Conservation (phyloP, 176 grass and related monocot species). For the Paspalum notatum region DNA sequence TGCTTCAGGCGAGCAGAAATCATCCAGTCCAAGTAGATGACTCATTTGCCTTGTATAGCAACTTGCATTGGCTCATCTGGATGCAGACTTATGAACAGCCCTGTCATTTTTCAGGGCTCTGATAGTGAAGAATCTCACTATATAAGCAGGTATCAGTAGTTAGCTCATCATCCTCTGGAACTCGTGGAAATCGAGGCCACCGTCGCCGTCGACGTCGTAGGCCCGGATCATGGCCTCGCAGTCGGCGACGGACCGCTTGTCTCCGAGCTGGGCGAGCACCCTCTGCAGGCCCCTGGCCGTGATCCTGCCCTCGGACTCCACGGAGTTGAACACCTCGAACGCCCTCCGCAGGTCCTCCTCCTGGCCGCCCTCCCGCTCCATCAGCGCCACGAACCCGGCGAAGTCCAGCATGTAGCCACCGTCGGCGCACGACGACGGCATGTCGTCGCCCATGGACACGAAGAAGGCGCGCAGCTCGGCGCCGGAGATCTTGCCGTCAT, state of each 20-base stretch:
- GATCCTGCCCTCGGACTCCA: constrained; percentile 77
- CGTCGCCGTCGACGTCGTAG: constrained; percentile 88
- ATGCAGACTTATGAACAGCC: constrained; percentile 55
- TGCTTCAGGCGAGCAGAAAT: constrained; percentile 7
- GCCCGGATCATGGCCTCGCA: constrained; percentile 86
- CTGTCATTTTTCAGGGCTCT: background rate
- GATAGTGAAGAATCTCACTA: background rate
- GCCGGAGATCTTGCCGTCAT: constrained; percentile 79
- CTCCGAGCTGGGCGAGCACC: constrained; percentile 79
- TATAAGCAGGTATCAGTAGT: constrained; percentile 8
- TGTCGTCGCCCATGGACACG: constrained; percentile 76
- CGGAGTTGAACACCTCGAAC: constrained; percentile 92
- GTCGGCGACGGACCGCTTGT: constrained; percentile 69
- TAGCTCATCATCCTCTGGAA: constrained; percentile 95
- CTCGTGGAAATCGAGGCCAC: constrained; percentile 89
- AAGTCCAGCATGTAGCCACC: constrained; percentile 69
- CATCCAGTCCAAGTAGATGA: background rate
- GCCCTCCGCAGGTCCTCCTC: constrained; percentile 79
- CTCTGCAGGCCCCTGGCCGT: constrained; percentile 74
- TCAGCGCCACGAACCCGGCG: constrained; percentile 73
- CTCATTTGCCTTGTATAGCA: constrained; percentile 15
- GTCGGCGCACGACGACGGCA: constrained; percentile 44
- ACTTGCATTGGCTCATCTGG: constrained; percentile 50
- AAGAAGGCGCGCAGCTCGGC: constrained; percentile 76
- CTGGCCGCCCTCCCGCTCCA: constrained; percentile 67